Percentiles rank a stretch among this genome's conserved stretches.
Evolutionary conservation across 2,329 filamentous ascomycete species (phyloP).

Genomic region (Microascus cirrosus): DNA sequence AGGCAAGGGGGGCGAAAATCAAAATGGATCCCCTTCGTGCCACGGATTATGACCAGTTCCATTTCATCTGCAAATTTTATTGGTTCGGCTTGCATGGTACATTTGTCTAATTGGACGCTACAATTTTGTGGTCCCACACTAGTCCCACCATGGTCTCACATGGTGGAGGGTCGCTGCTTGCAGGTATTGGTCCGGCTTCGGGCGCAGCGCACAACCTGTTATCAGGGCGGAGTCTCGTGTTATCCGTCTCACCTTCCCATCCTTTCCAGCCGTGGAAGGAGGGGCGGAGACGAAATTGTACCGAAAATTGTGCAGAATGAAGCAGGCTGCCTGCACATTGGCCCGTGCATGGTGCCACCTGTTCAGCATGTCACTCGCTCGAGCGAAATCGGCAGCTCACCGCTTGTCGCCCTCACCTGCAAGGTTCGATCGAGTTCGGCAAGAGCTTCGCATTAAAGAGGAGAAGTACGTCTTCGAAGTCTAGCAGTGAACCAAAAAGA

Average conservation of each 20-base stretch:
- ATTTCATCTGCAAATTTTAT: background rate
- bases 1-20: background rate
- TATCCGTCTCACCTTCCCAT: background rate
- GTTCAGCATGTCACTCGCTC: background rate
- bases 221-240: background rate
- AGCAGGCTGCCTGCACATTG: background rate
- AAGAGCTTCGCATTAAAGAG: too few species aligned
- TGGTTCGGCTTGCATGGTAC: background rate
- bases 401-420: background rate
- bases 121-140: background rate
- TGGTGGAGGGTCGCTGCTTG: background rate
- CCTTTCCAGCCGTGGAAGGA: background rate
- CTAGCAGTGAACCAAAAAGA: too few species aligned
- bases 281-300: background rate
- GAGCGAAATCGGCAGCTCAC: background rate
- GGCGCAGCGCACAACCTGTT: slow-evolving; percentile 1
- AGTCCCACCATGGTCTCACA: background rate
- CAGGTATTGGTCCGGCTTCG: slow-evolving; percentile 1
- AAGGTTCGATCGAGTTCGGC: background rate
- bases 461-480: too few species aligned
- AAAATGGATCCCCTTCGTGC: slow-evolving; percentile 3
- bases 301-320: background rate
- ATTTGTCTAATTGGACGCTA: background rate
- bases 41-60: slow-evolving; percentile 1
- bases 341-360: background rate